A percentile compares a stretch with the other conserved stretches of the same genome.
Evolutionary conservation across 2,329 filamentous ascomycete species (phyloP).

Genomic region (Diaporthe vexans): DNA sequence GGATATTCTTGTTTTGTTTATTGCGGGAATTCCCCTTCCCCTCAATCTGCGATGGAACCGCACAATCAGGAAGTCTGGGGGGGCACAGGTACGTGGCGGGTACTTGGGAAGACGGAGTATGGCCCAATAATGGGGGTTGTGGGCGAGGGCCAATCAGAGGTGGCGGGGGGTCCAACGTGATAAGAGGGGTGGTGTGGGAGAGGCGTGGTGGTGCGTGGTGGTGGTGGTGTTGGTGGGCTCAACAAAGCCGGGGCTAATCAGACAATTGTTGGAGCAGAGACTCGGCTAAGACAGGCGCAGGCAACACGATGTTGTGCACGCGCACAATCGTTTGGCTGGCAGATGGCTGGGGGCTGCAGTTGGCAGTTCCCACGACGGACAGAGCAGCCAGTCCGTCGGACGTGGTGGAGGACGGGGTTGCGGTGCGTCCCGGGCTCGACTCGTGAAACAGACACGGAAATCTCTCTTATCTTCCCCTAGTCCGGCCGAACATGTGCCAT

Average conservation of each 20-base stretch:
- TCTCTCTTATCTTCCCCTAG: conserved; percentile 5
- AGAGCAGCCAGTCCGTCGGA: conserved; percentile 5
- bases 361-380: neutral
- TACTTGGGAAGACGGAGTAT: neutral
- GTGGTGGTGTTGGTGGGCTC: conserved; percentile 15
- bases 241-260: conserved; percentile 3
- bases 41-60: conserved; percentile 21
- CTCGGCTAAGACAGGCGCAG: conserved; percentile 6
- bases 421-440: conserved; percentile 10
- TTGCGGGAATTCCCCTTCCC: neutral
- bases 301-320: conserved; percentile 11
- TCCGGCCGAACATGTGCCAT: neutral
- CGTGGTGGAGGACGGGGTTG: neutral
- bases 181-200: conserved; percentile 36
- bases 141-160: conserved; percentile 38
- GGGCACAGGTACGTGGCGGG: conserved; percentile 9
- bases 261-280: conserved; percentile 4
- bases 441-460: conserved; percentile 5
- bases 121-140: neutral
- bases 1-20: neutral
- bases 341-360: neutral
- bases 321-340: conserved; percentile 28
- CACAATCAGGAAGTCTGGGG: conserved; percentile 15
- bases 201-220: neutral
- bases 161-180: conserved; percentile 37